Evolutionary conservation across 805 yeast species (phyloP), one percentile per base, ranked within the genome.

Genomic region (Wickerhamomyces subpelliculosus): DNA sequence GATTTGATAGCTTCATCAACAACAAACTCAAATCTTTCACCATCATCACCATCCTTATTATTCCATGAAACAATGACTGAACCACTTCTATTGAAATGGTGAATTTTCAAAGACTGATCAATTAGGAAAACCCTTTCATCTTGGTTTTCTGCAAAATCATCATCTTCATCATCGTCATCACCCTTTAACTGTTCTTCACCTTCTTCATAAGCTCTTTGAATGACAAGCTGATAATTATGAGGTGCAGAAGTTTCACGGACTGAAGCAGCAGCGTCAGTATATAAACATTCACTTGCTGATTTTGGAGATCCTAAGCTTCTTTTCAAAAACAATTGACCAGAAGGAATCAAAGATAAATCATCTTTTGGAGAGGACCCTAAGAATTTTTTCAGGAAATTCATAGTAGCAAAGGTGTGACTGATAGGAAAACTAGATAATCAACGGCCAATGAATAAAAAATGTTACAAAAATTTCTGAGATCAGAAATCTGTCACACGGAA

Each of bases 41-140:
- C 96, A 5, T 70, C 68, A 51, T 89, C 96, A n/a, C 96, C 96
- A 32, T 78, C 78, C 27, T 77, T 55, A 57, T 93, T 96, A 12
- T 64, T 68, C 97, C 97, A 90, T 0, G 81, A 67, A 21, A 90
- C 71, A 2, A 80, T 76, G 28, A 68, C 62, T 4, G 71, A 63
- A 1, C 80, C 84, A 27, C 75, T 73, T 29, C 65, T 59, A 37
- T 72, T 71, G 40, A 72, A 66, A 40, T 73, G 68, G 41, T 75
- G 68, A 35, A 89, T 65, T 28, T 70, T 63, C 39, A 90, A 62
- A 4, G 72, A 72, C 42, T 75, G 76, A 46, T 75, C 76, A 23
- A 93, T 71, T 24, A 78, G 62, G 50, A 84, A 89, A 13, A 73
- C 64, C 73, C 89, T 76, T 52, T 87, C 89, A 51, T 84, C 93